Evolutionary conservation across 768 basidiomycete genomes (phyloP), one percentile per base, ranked within the genome.

Genomic region (Tulasnella sp.): DNA sequence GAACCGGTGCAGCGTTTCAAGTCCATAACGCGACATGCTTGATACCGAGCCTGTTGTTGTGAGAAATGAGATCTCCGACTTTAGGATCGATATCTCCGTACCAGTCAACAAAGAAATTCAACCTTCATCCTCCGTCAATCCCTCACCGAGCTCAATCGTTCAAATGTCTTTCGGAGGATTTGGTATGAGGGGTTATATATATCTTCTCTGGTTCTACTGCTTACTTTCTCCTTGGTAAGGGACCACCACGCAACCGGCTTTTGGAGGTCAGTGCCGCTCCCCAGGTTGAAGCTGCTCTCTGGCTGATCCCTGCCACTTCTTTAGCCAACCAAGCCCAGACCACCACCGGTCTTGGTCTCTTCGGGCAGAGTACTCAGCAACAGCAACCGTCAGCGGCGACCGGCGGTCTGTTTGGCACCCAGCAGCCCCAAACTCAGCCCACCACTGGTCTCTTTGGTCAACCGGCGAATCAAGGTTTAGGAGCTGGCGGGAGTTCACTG

Each of bases 291-390:
- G 7, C 32, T 67, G 1, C n/a, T 5, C n/a, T 11, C 13, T 29
- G 26, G 7, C 61, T 67, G 61, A 67, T 67, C 26, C 3, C 29
- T 67, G 2, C 20, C n/a, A 67, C 61, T 0, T 67, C 61, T 2
- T 32, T 67, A 67, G 61, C 29, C 26, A 67, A 29, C 61, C 61
- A 67, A 67, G 15, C 61, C 26, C 77, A 75, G 70, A 79, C 40
- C 70, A 77, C 61, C 74, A 79, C 71, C 74, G 81, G 72, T 74
- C 82, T 81, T 11, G 81, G 72, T 75, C 82, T 81, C 13, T 84
- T 84, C 75, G 84, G 84, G 18, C 80, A 72, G 46, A 79, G 16
- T 80, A 81, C 40, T 74, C 74, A 78, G 70, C 74, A 73, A 44
- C 79, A 79, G 42, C 74, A 79, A 70, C 75, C 75, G 6, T 46